A percentile compares a stretch with the other conserved stretches of the same genome.
These are phyloP conservation scores for Eucalyptus microcorys DNA, from an alignment of 345 rosid genomes.

Conservation along the genomic window DNA sequence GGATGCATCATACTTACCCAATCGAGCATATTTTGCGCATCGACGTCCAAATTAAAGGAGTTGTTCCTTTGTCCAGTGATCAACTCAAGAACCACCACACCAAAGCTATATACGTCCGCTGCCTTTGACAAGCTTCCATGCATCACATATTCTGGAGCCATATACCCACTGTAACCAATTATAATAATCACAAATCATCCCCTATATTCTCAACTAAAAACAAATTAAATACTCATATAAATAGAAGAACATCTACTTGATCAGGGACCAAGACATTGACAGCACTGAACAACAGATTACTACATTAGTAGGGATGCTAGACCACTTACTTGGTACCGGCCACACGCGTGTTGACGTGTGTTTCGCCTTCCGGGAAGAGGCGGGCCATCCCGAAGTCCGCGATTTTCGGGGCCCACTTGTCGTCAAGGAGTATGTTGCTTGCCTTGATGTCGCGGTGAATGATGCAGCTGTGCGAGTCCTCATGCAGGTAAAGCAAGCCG, in stretches of 20 bases:
- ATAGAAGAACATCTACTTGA: not conserved
- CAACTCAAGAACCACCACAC: constrained; percentile 84
- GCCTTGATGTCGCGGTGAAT: constrained; percentile 97
- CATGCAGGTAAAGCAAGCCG: constrained; percentile 90
- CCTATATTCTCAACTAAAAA: not conserved
- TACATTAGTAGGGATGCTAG: not conserved
- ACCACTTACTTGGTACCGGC: constrained; percentile 89
- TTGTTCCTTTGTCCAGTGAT: constrained; percentile 77
- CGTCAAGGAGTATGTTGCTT: constrained; percentile 84
- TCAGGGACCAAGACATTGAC: not conserved
- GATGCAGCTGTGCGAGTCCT: constrained; percentile 70
- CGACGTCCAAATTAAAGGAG: constrained; percentile 23
- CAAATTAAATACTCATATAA: not conserved
- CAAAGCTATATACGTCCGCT: constrained; percentile 95
- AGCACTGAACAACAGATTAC: not conserved
- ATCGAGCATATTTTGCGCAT: constrained; percentile 66
- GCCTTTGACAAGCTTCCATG: constrained; percentile 65
- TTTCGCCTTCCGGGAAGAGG: constrained; percentile 85
- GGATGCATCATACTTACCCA: constrained; percentile 46
- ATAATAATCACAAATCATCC: not conserved
- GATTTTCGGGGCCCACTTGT: constrained; percentile 93
- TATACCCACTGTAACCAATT: constrained; percentile 62
- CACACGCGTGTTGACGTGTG: constrained; percentile 85
- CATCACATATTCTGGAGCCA: constrained; percentile 98
- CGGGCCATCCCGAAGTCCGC: constrained; percentile 99